These are phyloP conservation scores for Populus trichocarpa DNA, from an alignment of 441 rosid genomes.

Conservation along the genomic window DNA sequence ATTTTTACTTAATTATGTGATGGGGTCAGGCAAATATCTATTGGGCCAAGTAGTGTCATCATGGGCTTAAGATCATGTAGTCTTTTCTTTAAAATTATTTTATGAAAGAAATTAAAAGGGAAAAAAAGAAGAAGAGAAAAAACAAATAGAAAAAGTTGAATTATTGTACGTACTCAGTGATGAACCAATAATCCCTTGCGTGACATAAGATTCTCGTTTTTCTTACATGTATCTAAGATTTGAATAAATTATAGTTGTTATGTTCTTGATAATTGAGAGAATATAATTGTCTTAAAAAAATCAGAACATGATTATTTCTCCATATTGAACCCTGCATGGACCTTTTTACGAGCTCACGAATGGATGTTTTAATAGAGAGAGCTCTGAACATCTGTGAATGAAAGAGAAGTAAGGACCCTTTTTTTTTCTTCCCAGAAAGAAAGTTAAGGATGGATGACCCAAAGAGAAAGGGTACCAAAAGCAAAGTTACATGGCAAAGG, in stretches of 20 bases:
- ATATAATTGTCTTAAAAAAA: no score
- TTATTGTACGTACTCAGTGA: not conserved
- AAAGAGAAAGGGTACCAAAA: slow-evolving; percentile 9
- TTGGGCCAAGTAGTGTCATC: no score
- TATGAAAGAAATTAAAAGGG: no score
- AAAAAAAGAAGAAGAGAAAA: not conserved
- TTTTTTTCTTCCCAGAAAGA: not conserved
- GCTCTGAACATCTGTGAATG: not conserved
- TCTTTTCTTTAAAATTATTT: no score
- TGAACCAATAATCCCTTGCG: not conserved
- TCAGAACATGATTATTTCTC: not conserved
- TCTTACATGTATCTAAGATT: not conserved
- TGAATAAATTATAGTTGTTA: no score
- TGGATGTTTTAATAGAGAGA: not conserved
- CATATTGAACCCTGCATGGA: not conserved
- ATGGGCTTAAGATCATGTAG: not conserved
- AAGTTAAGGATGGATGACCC: slow-evolving; percentile 8
- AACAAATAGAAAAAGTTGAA: not conserved
- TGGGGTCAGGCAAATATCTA: no score
- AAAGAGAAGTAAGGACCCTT: not conserved
- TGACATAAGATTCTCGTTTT: not conserved
- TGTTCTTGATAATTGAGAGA: no score
- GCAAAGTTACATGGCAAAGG: slow-evolving; percentile 12
- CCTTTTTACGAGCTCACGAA: not conserved
- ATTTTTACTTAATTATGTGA: no score